A percentile compares a stretch with the other conserved stretches of the same genome.
These are phyloP conservation scores for Aspergillus haitiensis DNA, from an alignment of 495 filamentous ascomycete genomes.

Conservation along the genomic window DNA sequence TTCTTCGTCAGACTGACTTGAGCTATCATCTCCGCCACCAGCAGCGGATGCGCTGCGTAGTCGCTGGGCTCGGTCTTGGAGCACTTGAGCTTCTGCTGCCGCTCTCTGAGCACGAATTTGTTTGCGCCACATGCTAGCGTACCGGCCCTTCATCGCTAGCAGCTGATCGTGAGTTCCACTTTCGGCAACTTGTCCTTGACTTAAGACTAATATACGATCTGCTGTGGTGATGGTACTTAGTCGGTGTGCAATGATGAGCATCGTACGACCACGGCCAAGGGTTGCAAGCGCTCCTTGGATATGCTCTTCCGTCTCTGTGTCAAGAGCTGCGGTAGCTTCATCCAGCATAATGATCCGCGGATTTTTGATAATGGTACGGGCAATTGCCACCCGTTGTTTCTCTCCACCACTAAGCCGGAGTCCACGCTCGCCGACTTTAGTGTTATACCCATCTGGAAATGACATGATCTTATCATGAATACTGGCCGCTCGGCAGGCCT, in stretches of 20 bases:
- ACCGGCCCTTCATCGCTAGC: constrained; percentile 72
- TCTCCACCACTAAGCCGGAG: constrained; percentile 91
- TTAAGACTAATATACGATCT: constrained; percentile 91
- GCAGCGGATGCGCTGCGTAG: constrained; percentile 45
- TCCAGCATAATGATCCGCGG: constrained; percentile 95
- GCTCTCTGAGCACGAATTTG: constrained; percentile 88
- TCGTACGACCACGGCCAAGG: constrained; percentile 79
- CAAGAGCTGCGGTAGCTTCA: constrained; percentile 92
- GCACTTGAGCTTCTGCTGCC: constrained; percentile 67
- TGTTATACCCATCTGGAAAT: constrained; percentile 90
- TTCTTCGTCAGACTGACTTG: constrained; percentile 55
- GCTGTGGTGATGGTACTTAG: constrained; percentile 92
- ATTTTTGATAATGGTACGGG: constrained; percentile 92
- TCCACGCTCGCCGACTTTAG: constrained; percentile 93
- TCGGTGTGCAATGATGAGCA: constrained; percentile 82
- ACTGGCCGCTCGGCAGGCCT: constrained; percentile 86
- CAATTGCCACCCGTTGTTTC: constrained; percentile 96
- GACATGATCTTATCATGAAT: constrained; percentile 94
- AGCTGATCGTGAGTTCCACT: constrained; percentile 85
- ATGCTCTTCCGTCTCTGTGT: constrained; percentile 94
- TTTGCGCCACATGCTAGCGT: constrained; percentile 93
- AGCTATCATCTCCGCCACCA: constrained; percentile 47
- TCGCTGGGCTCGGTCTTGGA: constrained; percentile 48
- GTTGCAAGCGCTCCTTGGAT: constrained; percentile 84
- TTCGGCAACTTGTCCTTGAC: constrained; percentile 80